phyloP scores from a whole-genome alignment of 352 stramenopile species.

The Pythium rishiriense region DNA sequence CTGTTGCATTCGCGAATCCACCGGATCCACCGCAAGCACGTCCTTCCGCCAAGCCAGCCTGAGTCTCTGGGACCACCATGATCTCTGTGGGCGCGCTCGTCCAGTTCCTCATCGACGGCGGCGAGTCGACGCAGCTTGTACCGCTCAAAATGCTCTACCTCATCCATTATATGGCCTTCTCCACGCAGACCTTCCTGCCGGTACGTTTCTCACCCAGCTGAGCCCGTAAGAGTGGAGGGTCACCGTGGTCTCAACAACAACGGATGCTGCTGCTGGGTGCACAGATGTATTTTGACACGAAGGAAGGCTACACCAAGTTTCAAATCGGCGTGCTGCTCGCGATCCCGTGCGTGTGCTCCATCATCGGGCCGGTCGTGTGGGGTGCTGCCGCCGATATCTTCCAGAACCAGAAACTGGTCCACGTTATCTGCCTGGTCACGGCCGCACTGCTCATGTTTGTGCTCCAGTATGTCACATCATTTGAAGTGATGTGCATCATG shows the following conservation, averaged over 20 bases:
- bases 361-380: constrained; percentile 69
- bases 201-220: constrained; percentile 21
- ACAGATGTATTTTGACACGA: constrained; percentile 67
- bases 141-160: constrained; percentile 75
- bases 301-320: constrained; percentile 62
- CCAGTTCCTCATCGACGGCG: constrained; percentile 58
- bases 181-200: constrained; percentile 63
- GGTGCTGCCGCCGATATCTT: constrained; percentile 59
- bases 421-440: constrained; percentile 61
- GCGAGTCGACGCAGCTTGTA: constrained; percentile 58
- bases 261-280: too few relatives aligned
- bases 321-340: constrained; percentile 74
- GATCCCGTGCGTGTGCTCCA: constrained; percentile 68
- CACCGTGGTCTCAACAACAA: too few relatives aligned
- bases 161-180: constrained; percentile 70
- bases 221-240: too few relatives aligned
- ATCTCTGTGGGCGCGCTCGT: constrained; percentile 1
- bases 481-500: constrained; percentile 71
- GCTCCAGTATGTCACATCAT: constrained; percentile 62
- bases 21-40: constrained; percentile 7
- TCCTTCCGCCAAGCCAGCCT: background rate
- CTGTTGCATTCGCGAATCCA: constrained; percentile 14
- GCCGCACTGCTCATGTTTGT: constrained; percentile 66
- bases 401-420: constrained; percentile 63
- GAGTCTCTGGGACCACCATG: background rate